These are phyloP conservation scores for Penicillium sp. DNA, from an alignment of 2,329 filamentous ascomycete genomes.

Conservation along the genomic window DNA sequence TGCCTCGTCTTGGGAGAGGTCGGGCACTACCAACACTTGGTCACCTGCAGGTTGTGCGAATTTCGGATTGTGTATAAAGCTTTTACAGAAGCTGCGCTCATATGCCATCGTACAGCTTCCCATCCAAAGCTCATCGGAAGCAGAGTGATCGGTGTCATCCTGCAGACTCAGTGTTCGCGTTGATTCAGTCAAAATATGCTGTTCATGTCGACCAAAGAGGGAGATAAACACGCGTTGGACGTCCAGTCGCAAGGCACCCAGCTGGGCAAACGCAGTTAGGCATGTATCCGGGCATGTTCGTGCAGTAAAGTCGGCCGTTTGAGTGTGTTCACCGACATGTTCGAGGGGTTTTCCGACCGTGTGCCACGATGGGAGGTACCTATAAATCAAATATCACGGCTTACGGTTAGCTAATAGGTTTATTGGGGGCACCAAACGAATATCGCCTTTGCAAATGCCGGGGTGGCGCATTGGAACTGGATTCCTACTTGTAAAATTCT, in stretches of 20 bases:
- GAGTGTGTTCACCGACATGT: background rate
- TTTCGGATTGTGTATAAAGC: no score
- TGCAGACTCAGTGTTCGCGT: constrained; percentile 27
- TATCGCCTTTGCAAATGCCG: background rate
- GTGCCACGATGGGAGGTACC: background rate
- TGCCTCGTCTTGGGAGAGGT: background rate
- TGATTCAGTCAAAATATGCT: constrained; percentile 55
- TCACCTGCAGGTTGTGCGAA: no score
- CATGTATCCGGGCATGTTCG: constrained; percentile 3
- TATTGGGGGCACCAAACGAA: background rate
- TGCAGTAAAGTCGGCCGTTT: constrained; percentile 17
- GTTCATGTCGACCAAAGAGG: constrained; percentile 50
- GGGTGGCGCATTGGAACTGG: no score
- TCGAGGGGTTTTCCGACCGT: background rate
- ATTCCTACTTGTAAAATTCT: background rate
- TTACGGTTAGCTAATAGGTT: no score
- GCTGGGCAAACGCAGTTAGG: constrained; percentile 54
- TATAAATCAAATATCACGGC: background rate
- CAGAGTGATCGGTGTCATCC: constrained; percentile 17
- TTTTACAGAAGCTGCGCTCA: no score
- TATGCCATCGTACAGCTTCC: constrained; percentile 1
- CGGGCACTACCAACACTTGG: no score
- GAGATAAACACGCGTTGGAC: constrained; percentile 50
- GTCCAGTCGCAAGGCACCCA: constrained; percentile 48
- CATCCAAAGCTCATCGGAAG: constrained; percentile 19